These are phyloP conservation scores for Rheum nobile DNA, from an alignment of 148 eudicot genomes.

Conservation along the genomic window DNA sequence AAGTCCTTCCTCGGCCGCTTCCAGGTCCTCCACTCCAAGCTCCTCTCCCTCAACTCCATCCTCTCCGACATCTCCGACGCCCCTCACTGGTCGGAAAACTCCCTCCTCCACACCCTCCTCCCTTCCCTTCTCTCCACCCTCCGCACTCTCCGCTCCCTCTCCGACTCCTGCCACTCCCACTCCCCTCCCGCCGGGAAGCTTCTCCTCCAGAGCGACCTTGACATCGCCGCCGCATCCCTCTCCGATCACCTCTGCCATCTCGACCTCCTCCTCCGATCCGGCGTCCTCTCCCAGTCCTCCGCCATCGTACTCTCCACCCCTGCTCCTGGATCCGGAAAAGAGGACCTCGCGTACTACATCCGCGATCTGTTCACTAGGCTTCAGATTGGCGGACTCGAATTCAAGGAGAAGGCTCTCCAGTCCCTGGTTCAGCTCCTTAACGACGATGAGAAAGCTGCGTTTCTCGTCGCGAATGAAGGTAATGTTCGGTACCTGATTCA, in stretches of 20 bases:
- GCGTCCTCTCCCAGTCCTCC: conserved; percentile 39
- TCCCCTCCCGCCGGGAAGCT: conserved; percentile 29
- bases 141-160: conserved; percentile 25
- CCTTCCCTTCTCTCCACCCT: conserved; percentile 8
- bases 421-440: conserved; percentile 27
- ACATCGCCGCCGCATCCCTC: conserved; percentile 49
- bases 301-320: conserved; percentile 59
- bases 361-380: conserved; percentile 46
- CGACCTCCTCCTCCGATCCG: conserved; percentile 45
- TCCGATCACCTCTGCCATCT: conserved; percentile 31
- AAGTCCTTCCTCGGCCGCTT: conserved; percentile 42
- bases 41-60: conserved; percentile 26
- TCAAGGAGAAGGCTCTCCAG: conserved; percentile 45
- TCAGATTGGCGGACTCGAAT: conserved; percentile 51
- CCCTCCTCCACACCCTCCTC: conserved; percentile 23
- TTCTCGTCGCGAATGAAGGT: conserved; percentile 32
- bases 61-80: conserved; percentile 32
- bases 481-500: conserved; percentile 28
- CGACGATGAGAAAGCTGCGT: conserved; percentile 27
- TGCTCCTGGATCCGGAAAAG: conserved; percentile 20
- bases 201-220: conserved; percentile 56
- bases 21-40: conserved; percentile 38
- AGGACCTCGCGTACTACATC: conserved; percentile 35
- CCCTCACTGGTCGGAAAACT: conserved; percentile 42
- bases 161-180: conserved; percentile 23